These are phyloP conservation scores for Bonia amplexicaulis DNA, from an alignment of 176 grass and related monocot species.

Conservation along the genomic window DNA sequence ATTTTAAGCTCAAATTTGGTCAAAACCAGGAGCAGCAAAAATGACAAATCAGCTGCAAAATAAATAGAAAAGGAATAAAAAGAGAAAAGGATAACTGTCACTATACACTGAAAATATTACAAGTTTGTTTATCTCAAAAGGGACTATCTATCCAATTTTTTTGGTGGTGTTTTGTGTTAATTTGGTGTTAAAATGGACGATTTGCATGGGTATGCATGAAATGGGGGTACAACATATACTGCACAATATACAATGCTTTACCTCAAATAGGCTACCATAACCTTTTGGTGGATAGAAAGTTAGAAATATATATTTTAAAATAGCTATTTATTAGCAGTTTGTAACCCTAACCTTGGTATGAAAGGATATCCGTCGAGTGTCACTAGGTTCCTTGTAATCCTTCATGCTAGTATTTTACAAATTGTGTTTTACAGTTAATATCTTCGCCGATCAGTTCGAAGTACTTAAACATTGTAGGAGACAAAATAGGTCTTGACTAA, in stretches of 20 bases:
- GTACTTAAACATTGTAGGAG: constrained; percentile 1
- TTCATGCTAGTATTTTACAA: background rate
- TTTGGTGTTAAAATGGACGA: background rate
- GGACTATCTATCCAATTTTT: background rate
- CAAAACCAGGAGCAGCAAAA: background rate
- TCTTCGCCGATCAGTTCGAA: background rate
- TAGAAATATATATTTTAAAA: background rate
- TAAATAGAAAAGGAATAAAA: background rate
- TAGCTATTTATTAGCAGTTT: background rate
- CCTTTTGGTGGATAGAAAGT: background rate
- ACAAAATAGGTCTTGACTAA: background rate
- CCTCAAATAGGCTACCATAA: background rate
- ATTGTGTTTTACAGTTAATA: background rate
- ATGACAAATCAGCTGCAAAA: background rate
- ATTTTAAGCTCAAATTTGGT: background rate
- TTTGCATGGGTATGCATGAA: background rate
- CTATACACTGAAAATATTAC: background rate
- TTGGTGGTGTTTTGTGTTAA: background rate
- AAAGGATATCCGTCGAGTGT: background rate
- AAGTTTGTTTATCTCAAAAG: background rate
- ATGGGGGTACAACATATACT: background rate
- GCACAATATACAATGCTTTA: background rate
- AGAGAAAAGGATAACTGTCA: background rate
- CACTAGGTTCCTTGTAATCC: background rate
- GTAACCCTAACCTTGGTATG: background rate